Evolutionary conservation across 257 asterid genomes (phyloP).

Genomic region (Ocimum tenuiflorum): DNA sequence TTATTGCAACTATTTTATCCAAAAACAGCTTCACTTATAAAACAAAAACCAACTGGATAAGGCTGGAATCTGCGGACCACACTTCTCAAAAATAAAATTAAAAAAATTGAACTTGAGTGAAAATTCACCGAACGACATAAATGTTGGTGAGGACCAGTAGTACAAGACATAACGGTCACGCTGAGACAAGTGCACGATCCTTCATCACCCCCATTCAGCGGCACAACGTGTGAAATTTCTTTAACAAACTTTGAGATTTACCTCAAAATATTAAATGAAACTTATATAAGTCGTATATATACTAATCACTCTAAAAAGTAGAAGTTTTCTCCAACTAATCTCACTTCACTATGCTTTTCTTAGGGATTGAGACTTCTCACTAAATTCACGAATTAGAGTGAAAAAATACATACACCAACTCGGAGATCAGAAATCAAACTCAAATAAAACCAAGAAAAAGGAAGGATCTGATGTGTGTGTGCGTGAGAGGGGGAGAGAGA

Average conservation of each 20-base stretch:
- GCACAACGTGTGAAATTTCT: not conserved
- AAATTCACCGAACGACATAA: not conserved
- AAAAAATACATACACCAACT: not conserved
- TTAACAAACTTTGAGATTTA: not conserved
- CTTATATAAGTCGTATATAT: too few species aligned
- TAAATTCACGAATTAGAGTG: not conserved
- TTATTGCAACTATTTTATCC: not conserved
- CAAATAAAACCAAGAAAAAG: not conserved
- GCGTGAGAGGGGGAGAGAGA: not conserved
- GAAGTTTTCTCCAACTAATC: too few species aligned
- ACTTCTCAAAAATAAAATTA: not conserved
- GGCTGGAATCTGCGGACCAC: slow-evolving; percentile 3
- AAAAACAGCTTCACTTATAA: not conserved
- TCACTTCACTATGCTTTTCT: too few species aligned
- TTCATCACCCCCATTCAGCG: not conserved
- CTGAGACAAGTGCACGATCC: not conserved
- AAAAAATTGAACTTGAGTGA: not conserved
- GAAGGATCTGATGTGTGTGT: not conserved
- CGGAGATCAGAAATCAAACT: not conserved
- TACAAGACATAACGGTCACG: not conserved
- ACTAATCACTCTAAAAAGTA: not conserved
- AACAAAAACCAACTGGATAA: not conserved
- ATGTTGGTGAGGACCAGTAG: not conserved
- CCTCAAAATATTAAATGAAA: not conserved
- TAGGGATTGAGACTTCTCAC: too few species aligned